phyloP scores from a whole-genome alignment of 2,329 filamentous ascomycete species.

The Aureobasidium sp. region DNA sequence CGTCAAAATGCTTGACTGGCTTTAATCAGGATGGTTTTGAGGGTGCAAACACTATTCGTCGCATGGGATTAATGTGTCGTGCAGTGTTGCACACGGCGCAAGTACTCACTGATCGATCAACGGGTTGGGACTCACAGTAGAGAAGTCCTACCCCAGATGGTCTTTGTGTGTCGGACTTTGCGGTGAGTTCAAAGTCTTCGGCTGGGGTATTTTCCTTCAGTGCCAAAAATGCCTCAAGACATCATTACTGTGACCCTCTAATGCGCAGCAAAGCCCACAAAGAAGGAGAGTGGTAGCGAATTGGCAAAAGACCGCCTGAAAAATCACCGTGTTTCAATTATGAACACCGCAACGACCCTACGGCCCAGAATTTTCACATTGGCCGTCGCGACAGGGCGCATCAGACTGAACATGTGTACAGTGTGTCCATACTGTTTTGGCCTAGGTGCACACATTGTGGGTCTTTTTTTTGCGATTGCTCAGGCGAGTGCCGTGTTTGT shows the following conservation, averaged over 20 bases:
- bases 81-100: background rate
- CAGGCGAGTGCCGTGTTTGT: background rate
- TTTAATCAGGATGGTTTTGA: background rate
- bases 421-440: background rate
- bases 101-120: background rate
- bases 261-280: background rate
- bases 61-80: background rate
- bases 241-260: background rate
- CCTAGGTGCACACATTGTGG: background rate
- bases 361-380: background rate
- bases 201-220: background rate
- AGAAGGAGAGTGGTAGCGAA: background rate
- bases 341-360: background rate
- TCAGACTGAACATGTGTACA: background rate
- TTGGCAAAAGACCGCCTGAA: background rate
- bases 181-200: background rate
- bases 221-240: constrained; percentile 10
- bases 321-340: background rate
- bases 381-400: background rate
- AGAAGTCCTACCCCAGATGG: background rate
- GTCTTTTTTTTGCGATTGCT: background rate
- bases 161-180: background rate
- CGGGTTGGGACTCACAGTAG: background rate
- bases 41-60: background rate
- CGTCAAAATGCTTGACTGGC: background rate